Percentiles rank a stretch among this genome's conserved stretches.
phyloP scores from a whole-genome alignment of 371 early-diverging fungal species.

The Mortierella sp. region DNA sequence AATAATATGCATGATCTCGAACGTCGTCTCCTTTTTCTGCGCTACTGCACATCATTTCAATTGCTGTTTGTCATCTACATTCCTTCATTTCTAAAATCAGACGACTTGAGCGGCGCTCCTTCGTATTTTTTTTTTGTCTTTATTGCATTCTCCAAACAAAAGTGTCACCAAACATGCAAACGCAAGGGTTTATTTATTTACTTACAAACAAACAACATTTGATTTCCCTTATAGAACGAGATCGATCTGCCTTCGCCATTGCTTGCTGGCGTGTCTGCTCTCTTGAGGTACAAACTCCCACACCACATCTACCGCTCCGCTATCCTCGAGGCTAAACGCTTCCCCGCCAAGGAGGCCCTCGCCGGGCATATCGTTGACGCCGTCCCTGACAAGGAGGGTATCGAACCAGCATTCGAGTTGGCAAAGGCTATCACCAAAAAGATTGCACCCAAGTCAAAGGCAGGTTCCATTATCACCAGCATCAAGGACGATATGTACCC shows the following conservation, averaged over 20 bases:
- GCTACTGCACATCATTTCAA: no score
- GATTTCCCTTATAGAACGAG: conserved; percentile 70
- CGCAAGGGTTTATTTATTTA: background rate
- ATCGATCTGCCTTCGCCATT: conserved; percentile 81
- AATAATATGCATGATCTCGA: no score
- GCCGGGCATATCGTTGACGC: conserved; percentile 73
- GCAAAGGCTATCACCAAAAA: conserved; percentile 71
- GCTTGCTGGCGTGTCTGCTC: conserved; percentile 79
- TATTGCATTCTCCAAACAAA: no score
- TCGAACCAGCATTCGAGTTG: conserved; percentile 60
- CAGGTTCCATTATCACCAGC: conserved; percentile 34
- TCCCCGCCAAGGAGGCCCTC: conserved; percentile 73
- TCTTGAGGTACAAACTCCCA: conserved; percentile 73
- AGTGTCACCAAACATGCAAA: background rate
- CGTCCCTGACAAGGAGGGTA: conserved; percentile 58
- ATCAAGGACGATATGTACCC: conserved; percentile 59
- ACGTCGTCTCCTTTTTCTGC: no score
- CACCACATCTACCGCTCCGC: conserved; percentile 72
- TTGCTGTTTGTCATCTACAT: no score
- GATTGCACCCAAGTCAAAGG: conserved; percentile 68
- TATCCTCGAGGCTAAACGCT: conserved; percentile 77
- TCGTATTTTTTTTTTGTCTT: conserved; percentile 1
- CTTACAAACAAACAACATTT: background rate
- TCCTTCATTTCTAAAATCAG: no score
- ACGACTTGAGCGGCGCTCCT: no score